Conservation (phyloP, 768 basidiomycete species). For the Suillus decipiens region DNA sequence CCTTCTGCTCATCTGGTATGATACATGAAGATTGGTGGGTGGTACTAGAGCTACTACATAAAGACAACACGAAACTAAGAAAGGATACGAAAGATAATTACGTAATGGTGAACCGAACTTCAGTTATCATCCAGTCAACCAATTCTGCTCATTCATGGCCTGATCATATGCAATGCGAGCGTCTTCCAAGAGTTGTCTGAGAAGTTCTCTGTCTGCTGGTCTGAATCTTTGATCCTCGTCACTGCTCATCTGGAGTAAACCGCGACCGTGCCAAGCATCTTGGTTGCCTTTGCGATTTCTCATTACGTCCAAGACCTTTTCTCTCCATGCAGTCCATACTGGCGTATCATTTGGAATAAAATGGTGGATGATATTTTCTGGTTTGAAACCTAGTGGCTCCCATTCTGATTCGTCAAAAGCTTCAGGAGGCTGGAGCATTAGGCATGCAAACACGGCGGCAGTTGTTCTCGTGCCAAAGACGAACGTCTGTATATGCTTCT, state of each 20-base stretch:
- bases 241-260: neutral
- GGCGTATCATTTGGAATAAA: conserved; percentile 13
- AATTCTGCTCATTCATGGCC: neutral
- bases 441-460: conserved; percentile 7
- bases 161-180: neutral
- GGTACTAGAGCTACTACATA: no score
- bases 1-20: no score
- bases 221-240: neutral
- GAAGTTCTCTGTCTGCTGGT: neutral
- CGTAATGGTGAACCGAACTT: no score
- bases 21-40: no score
- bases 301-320: neutral
- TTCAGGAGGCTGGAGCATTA: conserved; percentile 5
- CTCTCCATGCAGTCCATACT: conserved; percentile 6
- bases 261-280: neutral
- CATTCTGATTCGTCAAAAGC: conserved; percentile 11
- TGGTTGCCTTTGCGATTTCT: fast-evolving
- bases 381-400: neutral
- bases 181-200: neutral
- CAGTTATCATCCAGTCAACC: neutral
- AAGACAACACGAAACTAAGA: no score
- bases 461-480: conserved; percentile 10
- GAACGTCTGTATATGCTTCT: conserved; percentile 6
- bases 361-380: conserved; percentile 2
- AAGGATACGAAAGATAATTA: no score